phyloP scores from a whole-genome alignment of 192 early-diverging fungal genomes.

The Gamsiella multidivaricata region DNA sequence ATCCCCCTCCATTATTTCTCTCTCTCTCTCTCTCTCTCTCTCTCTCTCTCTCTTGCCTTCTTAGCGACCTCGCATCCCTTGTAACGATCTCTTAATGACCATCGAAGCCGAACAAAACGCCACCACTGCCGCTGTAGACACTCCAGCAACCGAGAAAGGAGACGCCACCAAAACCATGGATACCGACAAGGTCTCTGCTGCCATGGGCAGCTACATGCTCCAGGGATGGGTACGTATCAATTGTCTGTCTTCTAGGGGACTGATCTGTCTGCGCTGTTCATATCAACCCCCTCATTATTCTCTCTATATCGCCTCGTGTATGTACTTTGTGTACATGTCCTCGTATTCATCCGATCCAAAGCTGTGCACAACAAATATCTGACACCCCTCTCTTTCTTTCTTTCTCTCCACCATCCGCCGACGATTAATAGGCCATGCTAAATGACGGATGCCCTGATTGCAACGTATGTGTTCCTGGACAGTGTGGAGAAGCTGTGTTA shows the following conservation, averaged over 20 bases:
- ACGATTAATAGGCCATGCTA: constrained; percentile 16
- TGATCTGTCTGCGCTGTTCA: not conserved
- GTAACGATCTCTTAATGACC: not conserved
- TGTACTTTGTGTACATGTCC: no score
- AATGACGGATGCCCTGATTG: constrained; percentile 51
- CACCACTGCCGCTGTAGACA: not conserved
- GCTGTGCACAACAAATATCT: no score
- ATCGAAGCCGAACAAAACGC: not conserved
- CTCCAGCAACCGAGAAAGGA: not conserved
- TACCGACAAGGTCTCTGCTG: constrained; percentile 45
- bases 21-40: not conserved
- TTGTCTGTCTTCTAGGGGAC: not conserved
- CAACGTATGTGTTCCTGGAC: constrained; percentile 53
- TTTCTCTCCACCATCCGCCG: not conserved
- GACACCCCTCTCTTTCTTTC: not conserved
- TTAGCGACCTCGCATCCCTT: not conserved
- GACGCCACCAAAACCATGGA: constrained; percentile 16
- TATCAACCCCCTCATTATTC: not conserved
- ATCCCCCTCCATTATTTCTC: no score
- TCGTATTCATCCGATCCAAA: no score
- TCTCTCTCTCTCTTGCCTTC: not conserved
- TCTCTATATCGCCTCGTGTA: not conserved
- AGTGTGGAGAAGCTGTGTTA: no score
- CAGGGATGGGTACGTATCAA: constrained; percentile 41
- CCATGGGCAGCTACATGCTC: constrained; percentile 48